Evolutionary conservation across 1,284 basidiomycete species (phyloP), one percentile per base, ranked within the genome.

Genomic region (Boletellus deceptivus): DNA sequence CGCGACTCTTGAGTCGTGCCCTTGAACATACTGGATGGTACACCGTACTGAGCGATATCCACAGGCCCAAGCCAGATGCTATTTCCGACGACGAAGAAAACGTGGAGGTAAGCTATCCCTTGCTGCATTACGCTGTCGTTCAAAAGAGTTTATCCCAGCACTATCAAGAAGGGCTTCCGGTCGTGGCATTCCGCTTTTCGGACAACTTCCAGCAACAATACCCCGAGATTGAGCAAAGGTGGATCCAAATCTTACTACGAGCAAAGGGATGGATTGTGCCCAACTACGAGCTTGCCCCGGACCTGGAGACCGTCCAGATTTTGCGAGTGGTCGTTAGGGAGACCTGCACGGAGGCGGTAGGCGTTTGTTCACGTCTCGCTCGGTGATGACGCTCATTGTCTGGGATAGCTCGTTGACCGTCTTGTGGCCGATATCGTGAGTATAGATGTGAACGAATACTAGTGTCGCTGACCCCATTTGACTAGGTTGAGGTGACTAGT

Each of bases 121-220:
- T 16, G 31, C 17, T 10, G 13, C 13, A 45, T 29, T n/a, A 34
- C 1, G 55, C 36, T 55, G 40, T 56, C 47, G n/a, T 25, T 53
- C 36, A 48, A 24, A 33, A 11, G 6, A 18, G 16, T 35, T 24
- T 16, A 10, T 43, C 51, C 50, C 43, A 90, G 82, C 75, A 67
- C 39, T 95, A 93, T 67, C 65, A 73, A 6, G 82, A 90, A 3
- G 91, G 91, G 3, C 75, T 98, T 18, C 95, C 95, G 4, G 94
- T 98, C 14, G 92, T 98, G 0, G 75, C 91, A 0, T 98, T 98
- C 85, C 79, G 84, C 45, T 95, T 97, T 76, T 86, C 87, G 1
- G 86, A 97, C 63, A 72, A 76, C 14, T 89, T 92, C 75, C 77
- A 83, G 65, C 49, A 77, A 55, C 68, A 86, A 51, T 70, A 91